Percentiles rank a stretch among this genome's conserved stretches.
Conservation (phyloP, 345 rosid species). For the Hibiscus mutabilis region DNA sequence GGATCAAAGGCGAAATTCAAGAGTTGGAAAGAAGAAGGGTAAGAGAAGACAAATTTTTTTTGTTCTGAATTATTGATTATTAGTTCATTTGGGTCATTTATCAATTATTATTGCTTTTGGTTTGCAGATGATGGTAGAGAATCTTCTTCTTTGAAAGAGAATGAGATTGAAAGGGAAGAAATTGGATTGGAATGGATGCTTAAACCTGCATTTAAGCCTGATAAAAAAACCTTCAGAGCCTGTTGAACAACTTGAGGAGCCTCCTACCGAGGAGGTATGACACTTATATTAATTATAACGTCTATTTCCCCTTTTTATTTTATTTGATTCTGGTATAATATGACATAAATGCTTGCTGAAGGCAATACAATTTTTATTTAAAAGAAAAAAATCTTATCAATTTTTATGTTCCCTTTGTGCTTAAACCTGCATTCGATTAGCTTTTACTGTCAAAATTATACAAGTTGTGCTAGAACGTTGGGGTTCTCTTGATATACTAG, state of each 20-base stretch:
- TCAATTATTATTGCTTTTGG: not conserved
- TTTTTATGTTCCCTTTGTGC: not conserved
- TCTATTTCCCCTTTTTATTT: not conserved
- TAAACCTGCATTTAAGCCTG: conserved; percentile 42
- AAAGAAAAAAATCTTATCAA: not conserved
- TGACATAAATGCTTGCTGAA: not conserved
- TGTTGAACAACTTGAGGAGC: conserved; percentile 37
- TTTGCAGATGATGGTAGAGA: conserved; percentile 22
- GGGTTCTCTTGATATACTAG: conserved; percentile 74
- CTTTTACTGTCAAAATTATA: conserved; percentile 19
- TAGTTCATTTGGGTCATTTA: not conserved
- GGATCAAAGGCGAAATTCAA: conserved; percentile 13
- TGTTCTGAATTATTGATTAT: conserved; percentile 1
- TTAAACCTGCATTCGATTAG: conserved; percentile 2
- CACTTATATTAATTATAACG: not conserved
- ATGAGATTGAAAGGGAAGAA: conserved; percentile 53
- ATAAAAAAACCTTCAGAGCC: conserved; percentile 23
- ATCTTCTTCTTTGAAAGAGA: conserved; percentile 21
- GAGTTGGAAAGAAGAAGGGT: conserved; percentile 21
- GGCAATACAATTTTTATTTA: not conserved
- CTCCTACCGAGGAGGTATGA: conserved; percentile 49
- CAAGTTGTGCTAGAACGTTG: conserved; percentile 80
- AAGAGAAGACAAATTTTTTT: conserved; percentile 5
- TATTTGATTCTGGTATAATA: not conserved
- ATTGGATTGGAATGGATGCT: conserved; percentile 92